Evolutionary conservation across 2,329 filamentous ascomycete genomes (phyloP).

Genomic region (Diplodia mutila): DNA sequence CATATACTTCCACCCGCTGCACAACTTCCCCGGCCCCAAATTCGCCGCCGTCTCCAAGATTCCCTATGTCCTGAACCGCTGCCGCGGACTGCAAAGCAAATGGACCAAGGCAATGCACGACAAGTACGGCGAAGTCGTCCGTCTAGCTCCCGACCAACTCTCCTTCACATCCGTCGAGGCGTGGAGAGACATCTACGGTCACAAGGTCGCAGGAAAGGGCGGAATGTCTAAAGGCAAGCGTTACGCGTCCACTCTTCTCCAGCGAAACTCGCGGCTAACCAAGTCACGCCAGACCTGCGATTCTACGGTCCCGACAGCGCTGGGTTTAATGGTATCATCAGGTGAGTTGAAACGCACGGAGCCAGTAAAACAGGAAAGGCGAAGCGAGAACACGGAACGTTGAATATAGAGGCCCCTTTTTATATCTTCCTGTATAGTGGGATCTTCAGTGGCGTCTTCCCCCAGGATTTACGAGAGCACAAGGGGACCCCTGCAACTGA

Average conservation of each 20-base stretch:
- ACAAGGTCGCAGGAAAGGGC: constrained; percentile 24
- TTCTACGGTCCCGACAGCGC: constrained; percentile 21
- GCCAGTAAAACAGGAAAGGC: no score
- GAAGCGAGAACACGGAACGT: background rate
- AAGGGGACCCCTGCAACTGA: background rate
- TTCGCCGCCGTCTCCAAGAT: constrained; percentile 17
- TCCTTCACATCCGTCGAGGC: constrained; percentile 24
- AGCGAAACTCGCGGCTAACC: background rate
- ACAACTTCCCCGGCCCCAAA: constrained; percentile 26
- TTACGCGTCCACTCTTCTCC: background rate
- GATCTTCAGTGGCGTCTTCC: background rate
- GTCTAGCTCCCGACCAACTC: constrained; percentile 22
- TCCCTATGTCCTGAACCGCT: constrained; percentile 2
- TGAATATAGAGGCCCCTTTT: background rate
- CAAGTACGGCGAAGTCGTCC: constrained; percentile 26
- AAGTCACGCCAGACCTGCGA: constrained; percentile 9
- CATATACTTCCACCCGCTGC: constrained; percentile 25
- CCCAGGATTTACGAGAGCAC: background rate
- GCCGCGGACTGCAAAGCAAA: background rate
- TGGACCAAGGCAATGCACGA: constrained; percentile 15
- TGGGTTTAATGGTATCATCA: constrained; percentile 16
- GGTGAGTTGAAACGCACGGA: background rate
- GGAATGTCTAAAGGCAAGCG: constrained; percentile 18
- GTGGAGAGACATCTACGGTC: constrained; percentile 28
- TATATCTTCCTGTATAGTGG: background rate